Base-by-base conservation (phyloP, 352 stramenopile species). In the Phytophthora crassamura region DNA sequence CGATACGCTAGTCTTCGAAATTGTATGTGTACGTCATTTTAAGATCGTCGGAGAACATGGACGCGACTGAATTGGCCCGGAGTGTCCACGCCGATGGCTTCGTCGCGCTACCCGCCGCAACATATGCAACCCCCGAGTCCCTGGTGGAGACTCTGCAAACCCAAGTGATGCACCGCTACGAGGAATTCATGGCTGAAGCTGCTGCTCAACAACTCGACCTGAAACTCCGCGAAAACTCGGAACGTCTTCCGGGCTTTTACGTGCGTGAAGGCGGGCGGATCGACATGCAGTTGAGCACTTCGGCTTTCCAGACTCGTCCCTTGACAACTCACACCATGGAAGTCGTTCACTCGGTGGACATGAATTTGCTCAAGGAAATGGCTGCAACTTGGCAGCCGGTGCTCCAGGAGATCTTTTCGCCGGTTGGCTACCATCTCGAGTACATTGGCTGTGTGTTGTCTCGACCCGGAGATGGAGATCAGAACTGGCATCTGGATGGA, bases 401-500 rank as follows among this genome's bases (percentile, higher is more conserved):
- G 10, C 38, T 77, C 0, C 48, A 51, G 7, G 52, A 66, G 30
- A 20, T 74, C 30, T 74, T 81, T 39, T 20, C 45, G 2, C 52
- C 56, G 8, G 34, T 65, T 15, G 40, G 7, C n/a, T 69, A 43
- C 34, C 67, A 72, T 12, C 82, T 91, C 35, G 83, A 93, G 59
- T 93, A 91, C 53, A 65, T 90, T 54, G 84, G 84, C 5, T 93
- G 84, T 43, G 84, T 93, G 14, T 53, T 93, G 1, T 81, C 84
- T 0, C 69, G 77, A 48, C 82, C 84, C 3, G 82, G 77, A 18
- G 84, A 93, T 48, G 34, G 7, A 0, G 72, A 86, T 59, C 84
- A 93, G 64, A 93, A 93, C 72, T 93, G 84, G 84, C 84, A 93
- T 56, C 70, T 93, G 16, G 84, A 93, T 61, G 84, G 84, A 30